These are phyloP conservation scores for Sordariomycetes sp. DNA, from an alignment of 2,329 filamentous ascomycete genomes.

Conservation along the genomic window DNA sequence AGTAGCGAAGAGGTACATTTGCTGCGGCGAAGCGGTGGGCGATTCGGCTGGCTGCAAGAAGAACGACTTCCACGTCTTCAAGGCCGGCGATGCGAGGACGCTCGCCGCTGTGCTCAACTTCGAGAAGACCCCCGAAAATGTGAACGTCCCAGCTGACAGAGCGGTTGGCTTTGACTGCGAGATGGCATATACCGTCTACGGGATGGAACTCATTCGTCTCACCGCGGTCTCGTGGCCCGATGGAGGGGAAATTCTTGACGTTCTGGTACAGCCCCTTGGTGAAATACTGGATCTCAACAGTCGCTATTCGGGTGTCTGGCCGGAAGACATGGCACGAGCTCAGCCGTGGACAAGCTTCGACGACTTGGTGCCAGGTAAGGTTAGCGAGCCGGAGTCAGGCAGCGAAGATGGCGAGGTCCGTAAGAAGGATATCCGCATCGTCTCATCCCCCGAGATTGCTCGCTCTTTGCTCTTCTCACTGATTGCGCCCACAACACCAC, in stretches of 20 bases:
- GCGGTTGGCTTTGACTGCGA: slow-evolving; percentile 91
- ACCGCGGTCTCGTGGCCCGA: slow-evolving; percentile 84
- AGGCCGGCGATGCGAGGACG: slow-evolving; percentile 64
- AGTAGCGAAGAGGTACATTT: slow-evolving; percentile 58
- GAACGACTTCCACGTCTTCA: slow-evolving; percentile 74
- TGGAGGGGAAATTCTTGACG: slow-evolving; percentile 66
- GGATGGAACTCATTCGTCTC: slow-evolving; percentile 81
- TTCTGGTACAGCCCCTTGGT: slow-evolving; percentile 76
- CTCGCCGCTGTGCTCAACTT: slow-evolving; percentile 76
- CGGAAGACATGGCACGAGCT: slow-evolving; percentile 66
- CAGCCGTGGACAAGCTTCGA: slow-evolving; percentile 35
- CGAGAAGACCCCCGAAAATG: slow-evolving; percentile 62
- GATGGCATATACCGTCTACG: slow-evolving; percentile 89
- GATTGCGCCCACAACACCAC: slow-evolving; percentile 66
- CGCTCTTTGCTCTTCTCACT: slow-evolving; percentile 68
- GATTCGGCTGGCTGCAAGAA: slow-evolving; percentile 67
- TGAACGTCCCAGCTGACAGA: slow-evolving; percentile 35
- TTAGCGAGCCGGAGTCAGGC: slow-evolving; percentile 10
- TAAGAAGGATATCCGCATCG: slow-evolving; percentile 54
- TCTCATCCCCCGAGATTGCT: slow-evolving; percentile 65
- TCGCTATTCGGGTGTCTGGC: slow-evolving; percentile 77
- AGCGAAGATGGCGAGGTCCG: slow-evolving; percentile 17
- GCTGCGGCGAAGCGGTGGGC: slow-evolving; percentile 69
- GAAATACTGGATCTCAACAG: slow-evolving; percentile 87
- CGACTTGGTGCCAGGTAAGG: slow-evolving; percentile 13